phyloP scores from a whole-genome alignment of 78 protist species.

The Dictyostelium discoideum region DNA sequence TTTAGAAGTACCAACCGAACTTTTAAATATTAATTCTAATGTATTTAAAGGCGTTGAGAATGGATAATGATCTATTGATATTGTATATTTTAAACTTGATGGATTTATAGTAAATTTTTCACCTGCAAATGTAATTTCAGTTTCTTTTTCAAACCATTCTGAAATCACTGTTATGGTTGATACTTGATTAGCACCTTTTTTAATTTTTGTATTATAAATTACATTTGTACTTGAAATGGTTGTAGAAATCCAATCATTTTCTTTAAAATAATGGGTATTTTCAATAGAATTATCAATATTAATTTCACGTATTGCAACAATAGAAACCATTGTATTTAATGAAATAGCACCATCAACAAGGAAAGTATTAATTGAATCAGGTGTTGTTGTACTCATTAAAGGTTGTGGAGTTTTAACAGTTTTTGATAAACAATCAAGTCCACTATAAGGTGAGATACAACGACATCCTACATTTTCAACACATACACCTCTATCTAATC shows the following conservation, averaged over 20 bases:
- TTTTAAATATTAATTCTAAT: not conserved
- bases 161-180: not conserved
- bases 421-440: conserved; percentile 7
- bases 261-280: not conserved
- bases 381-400: not conserved
- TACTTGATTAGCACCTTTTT: too few relatives aligned
- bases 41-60: not conserved
- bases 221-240: not conserved
- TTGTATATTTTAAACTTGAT: conserved; percentile 31
- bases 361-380: not conserved
- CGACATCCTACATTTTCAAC: not conserved
- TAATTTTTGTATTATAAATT: not conserved
- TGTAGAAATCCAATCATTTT: not conserved
- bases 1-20: not conserved
- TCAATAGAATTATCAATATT: not conserved
- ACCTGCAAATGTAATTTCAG: conserved; percentile 2
- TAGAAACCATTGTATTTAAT: not conserved
- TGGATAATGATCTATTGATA: not conserved
- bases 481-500: not conserved
- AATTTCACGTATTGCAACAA: conserved; percentile 1
- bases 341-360: not conserved
- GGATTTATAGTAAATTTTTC: not conserved
- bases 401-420: not conserved
- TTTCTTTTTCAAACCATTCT: conserved; percentile 6
- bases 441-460: conserved; percentile 10